Conservation (phyloP, 148 eudicot genomes). For the Rhododendron griersonianum region DNA sequence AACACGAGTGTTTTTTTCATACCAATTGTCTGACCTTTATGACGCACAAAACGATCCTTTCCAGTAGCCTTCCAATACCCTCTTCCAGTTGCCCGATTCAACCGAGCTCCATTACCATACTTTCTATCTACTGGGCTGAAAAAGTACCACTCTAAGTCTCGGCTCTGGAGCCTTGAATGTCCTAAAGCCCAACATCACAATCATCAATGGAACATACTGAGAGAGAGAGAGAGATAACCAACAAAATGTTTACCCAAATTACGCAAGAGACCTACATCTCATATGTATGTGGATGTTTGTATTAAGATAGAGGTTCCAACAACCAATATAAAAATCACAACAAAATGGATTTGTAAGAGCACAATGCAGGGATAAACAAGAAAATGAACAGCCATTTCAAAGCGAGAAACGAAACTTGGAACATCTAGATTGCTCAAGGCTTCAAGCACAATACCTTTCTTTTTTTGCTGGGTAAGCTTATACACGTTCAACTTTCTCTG, state of each 20-base stretch:
- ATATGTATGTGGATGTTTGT: neutral
- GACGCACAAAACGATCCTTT: slow-evolving; percentile 28
- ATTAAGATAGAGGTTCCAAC: neutral
- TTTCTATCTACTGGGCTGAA: slow-evolving; percentile 38
- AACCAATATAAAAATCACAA: neutral
- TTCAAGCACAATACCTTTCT: neutral
- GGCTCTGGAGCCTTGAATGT: slow-evolving; percentile 27
- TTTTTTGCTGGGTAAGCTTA: neutral
- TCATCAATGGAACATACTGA: neutral
- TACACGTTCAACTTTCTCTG: neutral
- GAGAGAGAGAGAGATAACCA: neutral
- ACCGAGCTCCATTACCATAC: slow-evolving; percentile 32
- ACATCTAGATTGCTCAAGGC: neutral
- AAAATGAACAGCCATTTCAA: neutral
- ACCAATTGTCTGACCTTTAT: slow-evolving; percentile 28
- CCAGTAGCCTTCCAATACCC: slow-evolving; percentile 49
- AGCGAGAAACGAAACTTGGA: neutral
- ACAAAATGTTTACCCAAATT: neutral
- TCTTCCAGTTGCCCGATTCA: slow-evolving; percentile 33
- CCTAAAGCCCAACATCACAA: neutral
- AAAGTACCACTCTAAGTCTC: slow-evolving; percentile 37
- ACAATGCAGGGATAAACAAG: neutral
- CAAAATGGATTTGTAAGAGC: neutral
- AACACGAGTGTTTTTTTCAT: slow-evolving; percentile 39
- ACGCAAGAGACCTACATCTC: neutral